These are phyloP conservation scores for Annulohypoxylon moriforme DNA, from an alignment of 495 filamentous ascomycete species.

Conservation along the genomic window DNA sequence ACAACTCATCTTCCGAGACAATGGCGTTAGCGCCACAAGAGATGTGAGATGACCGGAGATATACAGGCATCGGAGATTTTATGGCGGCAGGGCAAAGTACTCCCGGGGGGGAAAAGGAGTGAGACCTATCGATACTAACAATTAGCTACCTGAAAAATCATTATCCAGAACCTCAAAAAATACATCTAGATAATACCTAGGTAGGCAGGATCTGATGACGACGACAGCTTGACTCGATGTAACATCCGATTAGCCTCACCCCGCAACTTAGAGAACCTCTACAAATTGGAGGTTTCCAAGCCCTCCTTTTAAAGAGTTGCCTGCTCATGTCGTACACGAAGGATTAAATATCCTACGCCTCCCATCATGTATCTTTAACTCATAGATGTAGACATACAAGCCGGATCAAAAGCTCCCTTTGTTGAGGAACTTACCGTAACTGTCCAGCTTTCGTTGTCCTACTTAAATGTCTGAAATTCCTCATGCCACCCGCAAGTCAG, in stretches of 20 bases:
- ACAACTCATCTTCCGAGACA: not conserved
- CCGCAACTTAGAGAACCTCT: slow-evolving; percentile 2
- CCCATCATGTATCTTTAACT: not conserved
- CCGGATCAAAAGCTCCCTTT: slow-evolving; percentile 33
- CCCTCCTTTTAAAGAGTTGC: not conserved
- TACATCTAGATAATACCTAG: not conserved
- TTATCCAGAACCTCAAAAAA: not conserved
- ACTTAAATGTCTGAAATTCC: slow-evolving; percentile 8
- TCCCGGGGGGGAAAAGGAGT: not conserved
- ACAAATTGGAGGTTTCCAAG: not conserved
- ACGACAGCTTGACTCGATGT: slow-evolving; percentile 3
- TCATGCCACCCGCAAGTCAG: not conserved
- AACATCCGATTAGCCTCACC: slow-evolving; percentile 11
- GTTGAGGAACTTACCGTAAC: slow-evolving; percentile 7
- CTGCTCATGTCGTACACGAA: slow-evolving; percentile 16
- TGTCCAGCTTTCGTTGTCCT: not conserved
- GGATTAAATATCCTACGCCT: not conserved
- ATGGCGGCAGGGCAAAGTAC: not conserved
- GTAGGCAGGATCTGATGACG: not conserved
- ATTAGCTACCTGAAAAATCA: not conserved
- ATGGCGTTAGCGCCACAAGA: not conserved
- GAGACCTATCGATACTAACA: not conserved
- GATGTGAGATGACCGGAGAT: not conserved
- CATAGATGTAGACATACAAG: slow-evolving; percentile 2
- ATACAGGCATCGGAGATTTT: not conserved